Percentiles rank a stretch among this genome's conserved stretches.
These are phyloP conservation scores for Daucus carota DNA, from an alignment of 129 eudicot genomes.

Conservation along the genomic window DH1_v3.0 NC_030382.2:34665501-34666000, in stretches of 20 bases:
- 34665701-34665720: constrained; percentile 31
- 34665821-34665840: background rate
- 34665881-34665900: too few relatives aligned
- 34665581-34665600: too few relatives aligned
- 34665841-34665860: background rate
- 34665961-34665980: constrained; percentile 51
- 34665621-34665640: constrained; percentile 14
- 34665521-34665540: background rate
- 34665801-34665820: background rate
- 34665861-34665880: too few relatives aligned
- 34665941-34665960: constrained; percentile 82
- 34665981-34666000: constrained; percentile 76
- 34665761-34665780: background rate
- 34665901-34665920: constrained; percentile 22
- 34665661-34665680: constrained; percentile 48
- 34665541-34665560: background rate
- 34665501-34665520: background rate
- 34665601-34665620: background rate
- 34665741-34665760: background rate
- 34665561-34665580: too few relatives aligned
- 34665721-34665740: background rate
- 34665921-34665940: constrained; percentile 66
- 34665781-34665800: background rate
- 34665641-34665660: constrained; percentile 78
- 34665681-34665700: constrained; percentile 39